Percentiles rank a stretch among this genome's conserved stretches.
These are phyloP conservation scores for Barbarea vulgaris DNA, from an alignment of 345 rosid genomes.

Conservation along the genomic window DNA sequence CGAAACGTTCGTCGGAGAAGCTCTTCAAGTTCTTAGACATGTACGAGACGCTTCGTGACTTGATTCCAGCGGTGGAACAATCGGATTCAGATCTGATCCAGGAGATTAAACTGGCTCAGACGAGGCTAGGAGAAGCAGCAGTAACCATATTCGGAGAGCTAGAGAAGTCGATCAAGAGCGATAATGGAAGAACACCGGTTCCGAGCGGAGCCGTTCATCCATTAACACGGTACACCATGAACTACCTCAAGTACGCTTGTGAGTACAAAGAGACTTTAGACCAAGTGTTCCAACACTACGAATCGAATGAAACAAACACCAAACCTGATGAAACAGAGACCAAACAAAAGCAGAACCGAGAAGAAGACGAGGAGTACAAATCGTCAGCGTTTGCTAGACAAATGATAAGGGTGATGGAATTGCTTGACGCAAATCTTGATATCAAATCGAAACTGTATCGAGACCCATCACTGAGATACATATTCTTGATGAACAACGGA, in stretches of 20 bases:
- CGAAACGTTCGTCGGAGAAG: conserved; percentile 70
- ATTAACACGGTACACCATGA: conserved; percentile 87
- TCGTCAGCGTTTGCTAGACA: conserved; percentile 49
- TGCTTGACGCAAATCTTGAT: conserved; percentile 65
- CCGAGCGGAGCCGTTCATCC: conserved; percentile 90
- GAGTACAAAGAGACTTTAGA: conserved; percentile 74
- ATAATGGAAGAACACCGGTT: conserved; percentile 62
- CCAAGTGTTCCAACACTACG: conserved; percentile 59
- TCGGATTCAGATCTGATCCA: conserved; percentile 45
- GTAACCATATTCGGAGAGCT: conserved; percentile 66
- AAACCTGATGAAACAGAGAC: conserved; percentile 36
- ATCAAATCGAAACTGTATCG: conserved; percentile 64
- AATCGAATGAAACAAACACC: conserved; percentile 3
- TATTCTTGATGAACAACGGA: conserved; percentile 94
- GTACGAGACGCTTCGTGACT: conserved; percentile 68
- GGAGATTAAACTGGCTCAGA: conserved; percentile 48
- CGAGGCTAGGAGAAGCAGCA: conserved; percentile 63
- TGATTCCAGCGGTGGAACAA: conserved; percentile 39
- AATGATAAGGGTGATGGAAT: conserved; percentile 63
- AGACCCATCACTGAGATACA: conserved; percentile 58
- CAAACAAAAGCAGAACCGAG: conserved; percentile 16
- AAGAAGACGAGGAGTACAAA: conserved; percentile 36
- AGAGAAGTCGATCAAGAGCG: conserved; percentile 73
- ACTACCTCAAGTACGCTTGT: conserved; percentile 72
- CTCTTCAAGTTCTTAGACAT: conserved; percentile 82